Conservation (phyloP, 2,329 filamentous ascomycete genomes). For the Nemania abortiva region DNA sequence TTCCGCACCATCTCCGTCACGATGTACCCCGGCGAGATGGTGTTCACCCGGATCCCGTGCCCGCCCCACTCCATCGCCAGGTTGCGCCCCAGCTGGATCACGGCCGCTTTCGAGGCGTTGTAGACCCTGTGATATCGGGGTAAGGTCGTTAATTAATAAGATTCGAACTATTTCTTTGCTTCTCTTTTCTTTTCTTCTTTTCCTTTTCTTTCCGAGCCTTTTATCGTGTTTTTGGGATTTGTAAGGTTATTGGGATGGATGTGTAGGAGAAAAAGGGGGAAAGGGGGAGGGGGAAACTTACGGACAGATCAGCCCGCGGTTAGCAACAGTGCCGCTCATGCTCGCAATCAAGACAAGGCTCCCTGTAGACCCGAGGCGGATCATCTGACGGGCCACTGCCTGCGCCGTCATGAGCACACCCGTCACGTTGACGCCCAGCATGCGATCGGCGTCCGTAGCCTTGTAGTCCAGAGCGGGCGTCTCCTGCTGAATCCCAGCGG, state of each 20-base stretch:
- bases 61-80: slow-evolving; percentile 79
- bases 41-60: slow-evolving; percentile 82
- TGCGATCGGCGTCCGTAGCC: slow-evolving; percentile 78
- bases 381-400: slow-evolving; percentile 84
- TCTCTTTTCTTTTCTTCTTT: neutral
- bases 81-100: slow-evolving; percentile 77
- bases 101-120: slow-evolving; percentile 81
- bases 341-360: slow-evolving; percentile 77
- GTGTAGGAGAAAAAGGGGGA: neutral
- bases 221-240: neutral
- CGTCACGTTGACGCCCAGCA: slow-evolving; percentile 88
- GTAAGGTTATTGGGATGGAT: neutral
- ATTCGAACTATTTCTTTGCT: neutral
- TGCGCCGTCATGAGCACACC: slow-evolving; percentile 88
- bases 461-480: slow-evolving; percentile 84
- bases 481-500: slow-evolving; percentile 83
- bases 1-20: slow-evolving; percentile 85
- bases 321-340: slow-evolving; percentile 76
- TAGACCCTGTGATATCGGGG: slow-evolving; percentile 67
- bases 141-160: neutral
- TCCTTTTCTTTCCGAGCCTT: neutral
- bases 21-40: slow-evolving; percentile 83
- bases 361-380: slow-evolving; percentile 67
- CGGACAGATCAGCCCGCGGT: slow-evolving; percentile 70
- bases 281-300: slow-evolving; percentile 54